phyloP scores from a whole-genome alignment of 805 yeast species.

The Ogataea trehaloabstinens region DNA sequence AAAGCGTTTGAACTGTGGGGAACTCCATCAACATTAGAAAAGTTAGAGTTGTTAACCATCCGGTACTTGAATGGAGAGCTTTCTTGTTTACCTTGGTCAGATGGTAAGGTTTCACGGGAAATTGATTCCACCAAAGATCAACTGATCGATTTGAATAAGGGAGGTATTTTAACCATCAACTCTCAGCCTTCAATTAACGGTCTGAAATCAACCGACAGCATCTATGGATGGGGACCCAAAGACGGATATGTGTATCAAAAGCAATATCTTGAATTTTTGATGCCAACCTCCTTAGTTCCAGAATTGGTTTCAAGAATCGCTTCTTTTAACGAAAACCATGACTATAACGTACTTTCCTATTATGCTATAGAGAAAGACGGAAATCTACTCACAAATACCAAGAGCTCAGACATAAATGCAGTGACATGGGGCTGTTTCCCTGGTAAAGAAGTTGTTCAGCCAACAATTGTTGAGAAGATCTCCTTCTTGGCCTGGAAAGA shows the following conservation, averaged over 20 bases:
- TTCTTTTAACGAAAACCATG: slow-evolving; percentile 39
- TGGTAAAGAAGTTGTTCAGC: slow-evolving; percentile 90
- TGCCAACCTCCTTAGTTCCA: slow-evolving; percentile 51
- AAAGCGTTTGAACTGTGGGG: slow-evolving; percentile 90
- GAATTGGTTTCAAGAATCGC: slow-evolving; percentile 45
- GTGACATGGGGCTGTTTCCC: slow-evolving; percentile 99
- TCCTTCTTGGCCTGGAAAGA: slow-evolving; percentile 97
- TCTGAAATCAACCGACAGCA: slow-evolving; percentile 60
- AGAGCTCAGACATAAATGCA: slow-evolving; percentile 75
- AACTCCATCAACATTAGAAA: slow-evolving; percentile 57
- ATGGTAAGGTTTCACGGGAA: slow-evolving; percentile 81
- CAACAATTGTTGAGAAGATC: slow-evolving; percentile 89
- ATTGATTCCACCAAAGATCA: slow-evolving; percentile 58
- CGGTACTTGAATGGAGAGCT: slow-evolving; percentile 71
- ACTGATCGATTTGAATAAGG: slow-evolving; percentile 60
- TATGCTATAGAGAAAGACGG: slow-evolving; percentile 66
- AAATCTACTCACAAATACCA: slow-evolving; percentile 64
- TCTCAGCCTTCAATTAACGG: slow-evolving; percentile 95
- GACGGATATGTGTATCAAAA: slow-evolving; percentile 93
- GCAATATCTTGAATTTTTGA: slow-evolving; percentile 83
- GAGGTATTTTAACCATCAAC: slow-evolving; percentile 78
- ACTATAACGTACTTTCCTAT: slow-evolving; percentile 61
- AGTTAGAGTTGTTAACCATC: slow-evolving; percentile 61
- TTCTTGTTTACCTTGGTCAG: slow-evolving; percentile 89
- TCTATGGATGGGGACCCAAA: slow-evolving; percentile 93